phyloP scores from a whole-genome alignment of 2,329 filamentous ascomycete genomes.

The Venturia carpophila region DNA sequence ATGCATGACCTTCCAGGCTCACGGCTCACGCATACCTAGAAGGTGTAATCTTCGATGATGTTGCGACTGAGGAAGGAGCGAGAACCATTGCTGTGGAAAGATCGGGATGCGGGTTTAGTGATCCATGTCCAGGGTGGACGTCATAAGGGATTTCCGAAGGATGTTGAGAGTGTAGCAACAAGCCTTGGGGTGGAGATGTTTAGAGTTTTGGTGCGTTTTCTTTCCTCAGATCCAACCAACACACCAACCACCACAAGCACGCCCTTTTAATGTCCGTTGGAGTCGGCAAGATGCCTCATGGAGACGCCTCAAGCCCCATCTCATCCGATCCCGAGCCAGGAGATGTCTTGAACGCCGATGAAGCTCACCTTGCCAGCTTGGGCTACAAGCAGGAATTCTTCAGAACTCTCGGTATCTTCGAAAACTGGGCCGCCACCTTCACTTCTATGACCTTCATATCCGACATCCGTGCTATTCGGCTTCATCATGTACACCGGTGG shows the following conservation, averaged over 20 bases:
- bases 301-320: not conserved
- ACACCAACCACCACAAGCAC: not conserved
- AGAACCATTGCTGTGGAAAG: slow-evolving; percentile 27
- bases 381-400: slow-evolving; percentile 23
- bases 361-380: slow-evolving; percentile 20
- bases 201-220: slow-evolving; percentile 24
- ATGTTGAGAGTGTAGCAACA: slow-evolving; percentile 24
- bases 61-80: slow-evolving; percentile 23
- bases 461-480: slow-evolving; percentile 36
- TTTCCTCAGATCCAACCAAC: too few species aligned
- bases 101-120: slow-evolving; percentile 27
- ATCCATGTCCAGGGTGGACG: slow-evolving; percentile 22
- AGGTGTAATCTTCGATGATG: slow-evolving; percentile 24
- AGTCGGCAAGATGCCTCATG: not conserved
- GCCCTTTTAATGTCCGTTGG: not conserved
- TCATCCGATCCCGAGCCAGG: not conserved
- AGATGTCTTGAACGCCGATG: slow-evolving; percentile 6
- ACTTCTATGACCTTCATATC: slow-evolving; percentile 33
- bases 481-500: slow-evolving; percentile 36
- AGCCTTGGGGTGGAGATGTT: slow-evolving; percentile 24
- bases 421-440: slow-evolving; percentile 34
- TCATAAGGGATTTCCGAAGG: slow-evolving; percentile 25
- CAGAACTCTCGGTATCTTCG: slow-evolving; percentile 30
- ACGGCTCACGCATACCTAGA: too few species aligned
- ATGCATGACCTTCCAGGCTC: slow-evolving; percentile 29